Conservation (phyloP, 140 eudicot species). For the Bidens hawaiensis region DNA sequence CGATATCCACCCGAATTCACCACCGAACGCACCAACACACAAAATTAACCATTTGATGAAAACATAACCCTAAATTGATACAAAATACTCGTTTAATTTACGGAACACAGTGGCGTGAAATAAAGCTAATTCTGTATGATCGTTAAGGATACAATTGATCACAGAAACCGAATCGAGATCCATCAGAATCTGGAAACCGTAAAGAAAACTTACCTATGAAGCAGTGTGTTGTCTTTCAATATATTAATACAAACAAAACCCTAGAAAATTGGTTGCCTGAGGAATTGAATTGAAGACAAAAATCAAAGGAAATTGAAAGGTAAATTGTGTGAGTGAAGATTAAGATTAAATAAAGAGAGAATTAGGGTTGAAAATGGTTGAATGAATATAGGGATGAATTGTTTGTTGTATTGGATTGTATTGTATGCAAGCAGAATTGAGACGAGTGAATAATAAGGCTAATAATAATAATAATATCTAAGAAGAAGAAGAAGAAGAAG, state of each 20-base stretch:
- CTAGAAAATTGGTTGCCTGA: not conserved
- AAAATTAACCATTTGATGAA: slow-evolving; percentile 21
- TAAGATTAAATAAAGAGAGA: not conserved
- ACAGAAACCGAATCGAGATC: slow-evolving; percentile 35
- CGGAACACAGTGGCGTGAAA: slow-evolving; percentile 13
- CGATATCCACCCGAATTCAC: slow-evolving; percentile 22
- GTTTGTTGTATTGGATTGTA: too few species aligned
- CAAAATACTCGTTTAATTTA: slow-evolving; percentile 20
- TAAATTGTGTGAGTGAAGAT: slow-evolving; percentile 7
- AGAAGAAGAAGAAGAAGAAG: too few species aligned
- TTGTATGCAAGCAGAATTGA: slow-evolving; percentile 12
- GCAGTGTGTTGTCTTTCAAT: slow-evolving; percentile 15
- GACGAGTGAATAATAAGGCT: too few species aligned
- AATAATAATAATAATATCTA: slow-evolving; percentile 12
- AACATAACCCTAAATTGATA: slow-evolving; percentile 28
- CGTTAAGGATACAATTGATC: slow-evolving; percentile 15
- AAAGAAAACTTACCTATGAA: slow-evolving; percentile 33
- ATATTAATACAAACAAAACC: too few species aligned
- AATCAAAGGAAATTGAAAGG: not conserved
- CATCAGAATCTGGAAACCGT: slow-evolving; percentile 13
- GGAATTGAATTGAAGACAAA: not conserved
- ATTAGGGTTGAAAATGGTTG: slow-evolving; percentile 19
- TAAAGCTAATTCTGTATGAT: slow-evolving; percentile 14
- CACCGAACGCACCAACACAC: slow-evolving; percentile 26
- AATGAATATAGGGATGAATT: not conserved